Base-by-base conservation (phyloP, 352 stramenopile genomes). In the Pythium volutum region DNA sequence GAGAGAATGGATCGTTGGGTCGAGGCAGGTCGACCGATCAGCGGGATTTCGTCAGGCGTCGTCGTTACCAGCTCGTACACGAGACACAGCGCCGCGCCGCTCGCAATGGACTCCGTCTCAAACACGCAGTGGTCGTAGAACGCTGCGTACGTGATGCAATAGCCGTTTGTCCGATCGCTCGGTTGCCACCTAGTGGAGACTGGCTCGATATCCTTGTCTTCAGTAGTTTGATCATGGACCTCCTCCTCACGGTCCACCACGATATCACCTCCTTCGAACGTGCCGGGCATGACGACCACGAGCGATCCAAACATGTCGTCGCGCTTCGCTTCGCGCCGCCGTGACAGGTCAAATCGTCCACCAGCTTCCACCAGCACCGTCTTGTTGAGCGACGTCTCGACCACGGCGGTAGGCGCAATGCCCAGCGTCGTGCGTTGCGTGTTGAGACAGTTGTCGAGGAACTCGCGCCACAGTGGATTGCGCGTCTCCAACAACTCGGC, bases 271-370 rank as follows among this genome's bases (percentile, higher is more conserved):
- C 62, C 67, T 31, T 29, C 34, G 36, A 73, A 64, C 20, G 34
- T 20, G 6, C 66, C 50, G 4, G 75, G 75, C 10, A 80, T 51
- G 60, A 75, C 53, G 11, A 83, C 50, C 23, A 83, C 59, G 5
- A 83, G 47, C 8, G 72, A 75, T 1, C 70, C 75, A 27, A 83
- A 76, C 72, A 80, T 77, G 1, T 67, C 72, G 20, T 43, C 36
- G 41, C 75, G 62, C 36, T 80, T 80, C 64, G 76, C 71, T 27
- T 59, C 78, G 33, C 81, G 63, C 27, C 71, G 55, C 50, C 78
- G 18, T 4, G 33, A 7, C 4, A 20, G 6, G 2, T 38, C 0
- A 4, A 57, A 4, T 1, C n/a, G 34, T 6, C 51, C 23, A 3
- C 67, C 18, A 22, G 50, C 29, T 64, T 36, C 48, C 76, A 81